Evolutionary conservation across 2,329 filamentous ascomycete genomes (phyloP), one percentile per base, ranked within the genome.

Genomic region (Phaeosphaeria sp.): DNA sequence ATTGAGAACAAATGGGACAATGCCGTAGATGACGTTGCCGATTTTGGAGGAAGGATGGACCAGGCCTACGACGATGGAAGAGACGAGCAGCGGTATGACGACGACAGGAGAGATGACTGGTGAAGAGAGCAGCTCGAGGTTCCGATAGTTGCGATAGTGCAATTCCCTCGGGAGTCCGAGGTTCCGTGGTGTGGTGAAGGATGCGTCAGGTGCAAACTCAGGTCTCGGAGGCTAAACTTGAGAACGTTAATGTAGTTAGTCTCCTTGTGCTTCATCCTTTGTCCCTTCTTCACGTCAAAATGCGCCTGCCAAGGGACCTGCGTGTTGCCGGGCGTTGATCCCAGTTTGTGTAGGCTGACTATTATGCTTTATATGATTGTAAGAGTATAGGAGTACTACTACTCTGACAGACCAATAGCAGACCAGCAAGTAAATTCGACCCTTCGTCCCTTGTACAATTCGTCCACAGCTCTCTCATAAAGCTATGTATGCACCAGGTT

Each of bases 1-100:
- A 63, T 70, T 11, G 66, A 65, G 45, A 63, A 68, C 20, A 63
- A 58, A 52, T 71, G 66, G 66, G 67, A 71, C 45, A 57, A 63
- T 40, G 58, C 51, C n/a, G 58, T 57, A 4, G 52, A 59, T 9
- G 57, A 59, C 2, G 62, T 71, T 1, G 63, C 66, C 24, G 40
- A 49, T 3, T 71, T 68, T 51, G 67, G 65, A 3, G 65, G 61
- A 3, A 54, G 67, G 1, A 71, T 71, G 66, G 66, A 59, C 11
- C 51, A 68, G 27, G 61, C 67, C 15, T 71, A 69, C 30, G 66
- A 71, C 21, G 56, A 65, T 3, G 67, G 67, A 3, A 63, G 62
- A 24, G 65, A 71, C 1, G 66, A 69, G 49, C 55, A 57, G 51
- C 60, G 67, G 36, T 68, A 71, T 44, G 67, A 71, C 25, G 67